These are phyloP conservation scores for Plectranthus barbatus DNA, from an alignment of 257 asterid species.

Conservation along the genomic window DNA sequence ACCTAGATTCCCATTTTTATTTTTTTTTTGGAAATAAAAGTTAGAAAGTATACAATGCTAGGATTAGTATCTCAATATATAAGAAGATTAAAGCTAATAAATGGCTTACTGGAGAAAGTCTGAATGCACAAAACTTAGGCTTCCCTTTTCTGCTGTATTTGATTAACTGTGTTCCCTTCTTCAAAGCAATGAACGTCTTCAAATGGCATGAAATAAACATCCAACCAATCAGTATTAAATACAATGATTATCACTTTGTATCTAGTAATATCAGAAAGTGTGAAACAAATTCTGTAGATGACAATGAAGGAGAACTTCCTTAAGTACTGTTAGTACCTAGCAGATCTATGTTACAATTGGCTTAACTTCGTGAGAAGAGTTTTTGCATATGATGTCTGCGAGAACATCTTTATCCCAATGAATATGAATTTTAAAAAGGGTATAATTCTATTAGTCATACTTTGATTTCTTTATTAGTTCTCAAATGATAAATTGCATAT, in stretches of 20 bases:
- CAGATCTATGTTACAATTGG: not conserved
- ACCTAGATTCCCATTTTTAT: not conserved
- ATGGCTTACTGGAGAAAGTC: conserved; percentile 80
- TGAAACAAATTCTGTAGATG: not conserved
- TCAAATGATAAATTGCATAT: not conserved
- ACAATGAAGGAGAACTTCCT: not conserved
- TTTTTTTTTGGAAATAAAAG: not conserved
- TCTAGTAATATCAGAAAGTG: not conserved
- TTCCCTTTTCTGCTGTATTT: conserved; percentile 96
- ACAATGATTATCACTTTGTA: not conserved
- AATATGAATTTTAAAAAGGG: not conserved
- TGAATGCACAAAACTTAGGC: conserved; percentile 87
- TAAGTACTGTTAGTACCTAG: not conserved
- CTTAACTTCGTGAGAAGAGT: not conserved
- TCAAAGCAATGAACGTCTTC: conserved; percentile 80
- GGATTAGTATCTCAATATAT: not conserved
- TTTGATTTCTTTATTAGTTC: not conserved
- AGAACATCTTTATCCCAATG: not conserved
- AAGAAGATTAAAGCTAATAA: not conserved
- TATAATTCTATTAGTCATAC: not conserved
- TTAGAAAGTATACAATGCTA: not conserved
- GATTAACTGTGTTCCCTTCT: conserved; percentile 88
- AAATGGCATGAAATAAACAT: conserved; percentile 8
- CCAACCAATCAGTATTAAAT: not conserved
- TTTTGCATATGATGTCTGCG: not conserved